Base-by-base conservation (phyloP, 2,329 filamentous ascomycete species). In the Scedosporium minutisporum region DNA sequence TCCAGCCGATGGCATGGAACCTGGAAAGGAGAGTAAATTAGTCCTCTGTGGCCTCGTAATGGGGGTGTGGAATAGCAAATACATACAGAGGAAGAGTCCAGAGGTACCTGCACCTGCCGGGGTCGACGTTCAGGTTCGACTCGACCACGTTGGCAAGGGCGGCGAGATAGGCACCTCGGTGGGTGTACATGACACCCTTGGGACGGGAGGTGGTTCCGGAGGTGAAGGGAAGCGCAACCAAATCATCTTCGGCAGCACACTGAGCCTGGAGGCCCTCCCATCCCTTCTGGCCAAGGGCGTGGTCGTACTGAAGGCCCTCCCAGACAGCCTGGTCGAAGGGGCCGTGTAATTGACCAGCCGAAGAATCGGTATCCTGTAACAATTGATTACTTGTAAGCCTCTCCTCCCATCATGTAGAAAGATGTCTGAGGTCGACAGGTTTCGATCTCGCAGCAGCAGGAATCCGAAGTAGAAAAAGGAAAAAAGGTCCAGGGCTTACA, bases 11-110 rank as follows among this genome's bases (percentile, higher is more conserved):
- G 38, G 86, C 85, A 68, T 88, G 86, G 68, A 88, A 88, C 75
- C 82, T 81, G 25, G 27, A 12, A 46, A 12, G 42, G 16, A 48
- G 44, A 48, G 44, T 21, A n/a, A 9, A 6, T 60, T 60, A 60
- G 58, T 12, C 7, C 3, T 10, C 5, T 16, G 3, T 4, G 23
- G 33, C 3, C 33, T 6, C 2, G 23, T 48, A 18, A 21, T 3
- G 25, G 29, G 38, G 38, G 18, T 5, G 1, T 4, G 61, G n/a
- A 53, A 27, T 14, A 16, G 5, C 14, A 16, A 23, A 53, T 10
- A 60, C 88, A 74, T 86, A 93, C 91, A 97, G 91, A 0, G 93
- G 93, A 29, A 97, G 77, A 3, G 90, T 97, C 92, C 92, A 96
- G 7, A 96, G 80, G 75, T 96, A 96, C 67, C 87, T 88, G 72